phyloP scores from a whole-genome alignment of 2,329 filamentous ascomycete genomes.

The Helicocarpus griseus region DNA sequence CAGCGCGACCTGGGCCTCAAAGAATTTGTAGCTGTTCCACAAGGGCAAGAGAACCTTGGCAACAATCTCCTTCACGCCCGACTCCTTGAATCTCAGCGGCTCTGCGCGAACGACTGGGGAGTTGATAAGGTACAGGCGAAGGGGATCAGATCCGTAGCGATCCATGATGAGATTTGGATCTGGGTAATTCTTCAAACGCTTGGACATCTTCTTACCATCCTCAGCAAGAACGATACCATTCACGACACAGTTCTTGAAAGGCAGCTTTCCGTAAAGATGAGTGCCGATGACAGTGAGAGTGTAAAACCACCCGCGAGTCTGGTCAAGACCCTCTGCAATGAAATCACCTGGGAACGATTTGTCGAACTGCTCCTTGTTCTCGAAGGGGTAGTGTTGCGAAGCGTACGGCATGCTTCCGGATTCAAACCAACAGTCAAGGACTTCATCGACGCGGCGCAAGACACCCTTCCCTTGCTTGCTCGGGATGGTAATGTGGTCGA shows the following conservation, averaged over 20 bases:
- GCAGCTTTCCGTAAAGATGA: constrained; percentile 72
- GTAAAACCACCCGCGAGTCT: constrained; percentile 96
- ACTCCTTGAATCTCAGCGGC: constrained; percentile 81
- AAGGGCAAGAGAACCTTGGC: constrained; percentile 81
- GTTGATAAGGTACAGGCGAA: constrained; percentile 93
- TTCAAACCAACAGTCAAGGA: constrained; percentile 97
- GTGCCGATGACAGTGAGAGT: constrained; percentile 81
- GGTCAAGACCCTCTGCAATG: constrained; percentile 85
- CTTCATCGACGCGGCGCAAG: constrained; percentile 72
- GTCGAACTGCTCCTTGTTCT: constrained; percentile 72
- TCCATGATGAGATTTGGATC: constrained; percentile 75
- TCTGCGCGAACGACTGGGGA: constrained; percentile 90
- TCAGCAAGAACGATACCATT: constrained; percentile 91
- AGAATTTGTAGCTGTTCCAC: constrained; percentile 98
- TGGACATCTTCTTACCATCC: constrained; percentile 98
- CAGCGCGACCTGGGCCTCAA: constrained; percentile 75
- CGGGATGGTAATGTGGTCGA: constrained; percentile 89
- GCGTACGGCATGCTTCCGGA: constrained; percentile 94
- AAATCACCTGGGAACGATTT: constrained; percentile 83
- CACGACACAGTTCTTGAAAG: constrained; percentile 94
- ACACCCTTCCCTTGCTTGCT: constrained; percentile 77
- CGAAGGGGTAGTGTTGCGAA: constrained; percentile 83
- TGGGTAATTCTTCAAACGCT: constrained; percentile 91
- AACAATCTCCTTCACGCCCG: constrained; percentile 89
- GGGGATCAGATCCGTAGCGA: constrained; percentile 82